These are phyloP conservation scores for Prunus campanulata DNA, from an alignment of 306 rosid genomes.

Conservation along the genomic window DNA sequence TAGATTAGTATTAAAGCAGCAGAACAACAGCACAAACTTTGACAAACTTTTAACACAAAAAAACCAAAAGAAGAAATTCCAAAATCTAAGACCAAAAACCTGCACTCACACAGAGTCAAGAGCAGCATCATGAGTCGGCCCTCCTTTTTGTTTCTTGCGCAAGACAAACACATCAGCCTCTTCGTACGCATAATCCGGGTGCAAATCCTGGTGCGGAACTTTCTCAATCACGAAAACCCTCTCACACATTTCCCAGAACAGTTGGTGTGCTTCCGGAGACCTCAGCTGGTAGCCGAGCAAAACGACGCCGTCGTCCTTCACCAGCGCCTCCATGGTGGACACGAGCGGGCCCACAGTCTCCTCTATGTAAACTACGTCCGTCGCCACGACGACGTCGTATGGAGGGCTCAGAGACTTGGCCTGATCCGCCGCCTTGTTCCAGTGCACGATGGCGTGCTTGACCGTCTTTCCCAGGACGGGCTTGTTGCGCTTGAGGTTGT, in stretches of 20 bases:
- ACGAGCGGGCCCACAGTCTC: constrained; percentile 60
- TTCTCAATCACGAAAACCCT: constrained; percentile 42
- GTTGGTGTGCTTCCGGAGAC: constrained; percentile 65
- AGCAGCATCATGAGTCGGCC: neutral
- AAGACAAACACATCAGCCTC: constrained; percentile 65
- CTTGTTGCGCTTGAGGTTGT: too few relatives aligned
- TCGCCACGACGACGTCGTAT: too few relatives aligned
- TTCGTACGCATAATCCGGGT: constrained; percentile 75
- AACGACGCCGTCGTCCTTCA: constrained; percentile 59
- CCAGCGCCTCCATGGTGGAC: constrained; percentile 61
- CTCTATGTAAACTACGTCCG: constrained; percentile 1
- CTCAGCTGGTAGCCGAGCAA: constrained; percentile 81
- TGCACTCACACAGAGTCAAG: neutral
- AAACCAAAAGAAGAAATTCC: neutral
- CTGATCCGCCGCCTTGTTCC: too few relatives aligned
- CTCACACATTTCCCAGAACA: constrained; percentile 68
- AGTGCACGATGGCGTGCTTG: too few relatives aligned
- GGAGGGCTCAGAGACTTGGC: too few relatives aligned
- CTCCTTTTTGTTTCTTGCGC: constrained; percentile 53
- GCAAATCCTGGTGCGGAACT: constrained; percentile 68
- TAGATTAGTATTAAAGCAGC: neutral
- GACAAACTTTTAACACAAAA: neutral
- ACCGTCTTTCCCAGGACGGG: too few relatives aligned
- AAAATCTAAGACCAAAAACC: neutral
- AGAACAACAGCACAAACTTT: neutral